phyloP scores from a whole-genome alignment of 495 filamentous ascomycete species.

The Penicillium flavigenum region DNA sequence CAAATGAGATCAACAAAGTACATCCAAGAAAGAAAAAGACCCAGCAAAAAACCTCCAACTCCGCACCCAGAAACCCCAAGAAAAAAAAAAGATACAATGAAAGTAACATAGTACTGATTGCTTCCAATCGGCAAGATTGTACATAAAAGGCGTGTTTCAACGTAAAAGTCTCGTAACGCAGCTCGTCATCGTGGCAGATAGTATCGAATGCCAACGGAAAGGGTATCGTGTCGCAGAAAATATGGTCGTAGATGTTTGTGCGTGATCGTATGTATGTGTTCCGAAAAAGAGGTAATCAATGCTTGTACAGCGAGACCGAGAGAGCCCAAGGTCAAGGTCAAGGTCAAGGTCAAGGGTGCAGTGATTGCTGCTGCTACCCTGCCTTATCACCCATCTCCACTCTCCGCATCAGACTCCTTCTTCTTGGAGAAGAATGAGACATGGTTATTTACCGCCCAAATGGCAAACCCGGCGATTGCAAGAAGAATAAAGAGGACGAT shows the following conservation, averaged over 20 bases:
- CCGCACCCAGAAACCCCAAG: background rate
- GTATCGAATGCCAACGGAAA: constrained; percentile 3
- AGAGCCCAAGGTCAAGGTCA: too few species aligned
- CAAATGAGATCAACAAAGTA: constrained; percentile 4
- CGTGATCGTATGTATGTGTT: background rate
- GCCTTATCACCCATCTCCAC: constrained; percentile 30
- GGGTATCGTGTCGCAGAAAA: constrained; percentile 18
- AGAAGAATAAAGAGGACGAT: constrained; percentile 75
- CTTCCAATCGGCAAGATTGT: constrained; percentile 3
- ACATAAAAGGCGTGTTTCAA: constrained; percentile 8
- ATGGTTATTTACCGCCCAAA: constrained; percentile 56
- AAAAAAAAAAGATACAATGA: background rate
- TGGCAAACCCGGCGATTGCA: constrained; percentile 65
- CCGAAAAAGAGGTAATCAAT: background rate
- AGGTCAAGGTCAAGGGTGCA: background rate
- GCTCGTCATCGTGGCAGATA: constrained; percentile 9
- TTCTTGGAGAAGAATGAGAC: constrained; percentile 41
- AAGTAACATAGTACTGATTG: constrained; percentile 1
- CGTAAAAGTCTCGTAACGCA: constrained; percentile 3
- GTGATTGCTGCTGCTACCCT: background rate
- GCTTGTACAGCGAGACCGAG: background rate
- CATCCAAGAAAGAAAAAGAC: constrained; percentile 4
- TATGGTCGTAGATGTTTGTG: constrained; percentile 3
- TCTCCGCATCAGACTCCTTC: constrained; percentile 44
- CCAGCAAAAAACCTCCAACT: background rate